These are phyloP conservation scores for Ceratonia siliqua DNA, from an alignment of 306 rosid species.

Conservation along the genomic window DNA sequence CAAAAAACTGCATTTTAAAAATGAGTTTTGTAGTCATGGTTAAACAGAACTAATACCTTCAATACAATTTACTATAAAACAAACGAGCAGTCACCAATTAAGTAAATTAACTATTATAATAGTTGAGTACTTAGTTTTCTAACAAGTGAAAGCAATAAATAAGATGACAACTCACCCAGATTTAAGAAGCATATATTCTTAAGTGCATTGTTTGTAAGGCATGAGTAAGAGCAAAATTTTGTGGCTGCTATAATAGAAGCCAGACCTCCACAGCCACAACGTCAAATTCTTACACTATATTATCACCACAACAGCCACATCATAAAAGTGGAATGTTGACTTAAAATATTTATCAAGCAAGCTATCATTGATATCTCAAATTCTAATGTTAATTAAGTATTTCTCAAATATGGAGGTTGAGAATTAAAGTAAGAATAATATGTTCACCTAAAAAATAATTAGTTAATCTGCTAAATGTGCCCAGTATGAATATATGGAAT, in stretches of 20 bases:
- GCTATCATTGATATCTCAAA: background rate
- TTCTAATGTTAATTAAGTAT: background rate
- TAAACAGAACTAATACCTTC: background rate
- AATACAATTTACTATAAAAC: background rate
- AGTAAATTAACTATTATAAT: too few species aligned
- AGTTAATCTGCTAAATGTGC: background rate
- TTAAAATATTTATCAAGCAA: background rate
- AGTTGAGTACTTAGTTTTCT: too few species aligned
- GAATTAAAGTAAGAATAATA: too few species aligned
- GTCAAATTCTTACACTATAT: background rate
- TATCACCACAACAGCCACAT: background rate
- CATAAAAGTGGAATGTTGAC: background rate
- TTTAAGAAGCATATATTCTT: too few species aligned
- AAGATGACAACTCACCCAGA: too few species aligned
- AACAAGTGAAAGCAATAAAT: too few species aligned
- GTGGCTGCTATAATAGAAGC: too few species aligned
- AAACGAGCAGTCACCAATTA: background rate
- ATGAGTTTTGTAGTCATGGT: background rate
- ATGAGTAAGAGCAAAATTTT: too few species aligned
- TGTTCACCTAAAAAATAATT: background rate
- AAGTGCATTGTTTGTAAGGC: too few species aligned
- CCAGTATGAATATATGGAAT: background rate
- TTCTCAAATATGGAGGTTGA: background rate
- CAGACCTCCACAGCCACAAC: too few species aligned
- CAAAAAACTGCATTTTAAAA: conserved; percentile 13